Evolutionary conservation across 2,329 filamentous ascomycete species (phyloP).

Genomic region (Alternaria triticina): DNA sequence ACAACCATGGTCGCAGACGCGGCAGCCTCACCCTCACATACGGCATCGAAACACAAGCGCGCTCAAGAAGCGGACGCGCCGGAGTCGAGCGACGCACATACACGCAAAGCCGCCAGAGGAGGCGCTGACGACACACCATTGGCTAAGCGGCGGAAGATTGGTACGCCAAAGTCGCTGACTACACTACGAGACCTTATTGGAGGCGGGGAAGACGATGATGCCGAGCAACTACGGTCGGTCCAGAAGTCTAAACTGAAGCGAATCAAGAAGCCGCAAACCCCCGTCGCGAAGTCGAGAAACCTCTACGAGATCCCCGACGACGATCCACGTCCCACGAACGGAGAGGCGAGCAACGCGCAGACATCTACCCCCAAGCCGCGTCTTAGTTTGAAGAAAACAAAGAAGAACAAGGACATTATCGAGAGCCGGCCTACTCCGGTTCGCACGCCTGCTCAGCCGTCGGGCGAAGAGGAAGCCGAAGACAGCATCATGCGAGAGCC

Average conservation of each 20-base stretch:
- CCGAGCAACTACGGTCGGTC: not conserved
- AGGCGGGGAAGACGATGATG: not conserved
- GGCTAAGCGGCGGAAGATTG: constrained; percentile 5
- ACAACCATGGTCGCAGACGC: not conserved
- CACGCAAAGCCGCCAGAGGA: not conserved
- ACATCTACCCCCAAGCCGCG: not conserved
- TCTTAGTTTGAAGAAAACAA: not conserved
- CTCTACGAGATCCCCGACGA: constrained; percentile 6
- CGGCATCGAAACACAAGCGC: not conserved
- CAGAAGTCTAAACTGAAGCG: constrained; percentile 5
- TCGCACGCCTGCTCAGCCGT: not conserved
- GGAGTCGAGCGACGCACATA: not conserved
- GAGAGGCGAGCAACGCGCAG: not conserved
- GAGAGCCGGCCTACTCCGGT: not conserved
- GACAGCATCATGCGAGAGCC: constrained; percentile 1
- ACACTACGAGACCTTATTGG: constrained; percentile 6
- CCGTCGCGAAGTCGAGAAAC: not conserved
- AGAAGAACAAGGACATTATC: not conserved
- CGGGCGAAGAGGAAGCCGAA: not conserved
- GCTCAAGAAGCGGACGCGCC: not conserved
- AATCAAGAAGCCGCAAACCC: constrained; percentile 8
- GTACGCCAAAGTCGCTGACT: not conserved
- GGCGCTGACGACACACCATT: not conserved
- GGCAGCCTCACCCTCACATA: not conserved
- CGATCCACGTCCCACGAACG: not conserved